Conservation (phyloP, 2,329 filamentous ascomycete genomes). For the Fusarium tuaranense region DNA sequence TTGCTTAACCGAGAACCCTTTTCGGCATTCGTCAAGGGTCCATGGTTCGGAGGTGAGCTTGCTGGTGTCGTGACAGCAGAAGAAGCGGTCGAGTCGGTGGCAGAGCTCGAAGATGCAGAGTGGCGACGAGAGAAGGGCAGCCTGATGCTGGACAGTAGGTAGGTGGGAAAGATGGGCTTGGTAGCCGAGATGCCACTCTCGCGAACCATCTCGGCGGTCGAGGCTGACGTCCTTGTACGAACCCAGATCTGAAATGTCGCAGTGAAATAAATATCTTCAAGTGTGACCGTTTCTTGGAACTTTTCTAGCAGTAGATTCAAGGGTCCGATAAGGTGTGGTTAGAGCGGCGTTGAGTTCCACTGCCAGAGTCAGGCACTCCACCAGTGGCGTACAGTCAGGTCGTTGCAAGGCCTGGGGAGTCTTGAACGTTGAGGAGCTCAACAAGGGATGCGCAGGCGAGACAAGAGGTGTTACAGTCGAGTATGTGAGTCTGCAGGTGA, state of each 20-base stretch:
- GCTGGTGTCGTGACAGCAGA: constrained; percentile 46
- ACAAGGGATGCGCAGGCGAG: neutral
- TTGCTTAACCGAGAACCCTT: constrained; percentile 52
- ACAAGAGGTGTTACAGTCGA: neutral
- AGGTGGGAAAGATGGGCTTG: constrained; percentile 61
- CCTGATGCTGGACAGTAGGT: constrained; percentile 63
- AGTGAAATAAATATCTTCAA: constrained; percentile 9
- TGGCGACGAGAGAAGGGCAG: constrained; percentile 60
- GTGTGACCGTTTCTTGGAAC: constrained; percentile 19
- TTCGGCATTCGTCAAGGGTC: constrained; percentile 20
- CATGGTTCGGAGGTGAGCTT: constrained; percentile 41
- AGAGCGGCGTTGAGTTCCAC: constrained; percentile 14
- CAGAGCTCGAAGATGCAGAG: constrained; percentile 51
- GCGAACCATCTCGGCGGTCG: constrained; percentile 45
- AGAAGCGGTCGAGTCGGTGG: constrained; percentile 43
- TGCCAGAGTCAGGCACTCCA: constrained; percentile 21
- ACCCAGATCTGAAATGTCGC: constrained; percentile 5
- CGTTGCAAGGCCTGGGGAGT: neutral
- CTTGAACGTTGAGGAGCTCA: neutral
- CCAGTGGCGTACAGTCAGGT: constrained; percentile 28
- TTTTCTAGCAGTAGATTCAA: constrained; percentile 23
- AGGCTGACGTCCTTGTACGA: constrained; percentile 10
- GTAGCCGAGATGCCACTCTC: constrained; percentile 56
- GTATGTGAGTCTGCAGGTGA: neutral
- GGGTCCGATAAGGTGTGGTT: constrained; percentile 29